Percentiles rank a stretch among this genome's conserved stretches.
phyloP scores from a whole-genome alignment of 495 filamentous ascomycete species.

The Cercophora sp. region DNA sequence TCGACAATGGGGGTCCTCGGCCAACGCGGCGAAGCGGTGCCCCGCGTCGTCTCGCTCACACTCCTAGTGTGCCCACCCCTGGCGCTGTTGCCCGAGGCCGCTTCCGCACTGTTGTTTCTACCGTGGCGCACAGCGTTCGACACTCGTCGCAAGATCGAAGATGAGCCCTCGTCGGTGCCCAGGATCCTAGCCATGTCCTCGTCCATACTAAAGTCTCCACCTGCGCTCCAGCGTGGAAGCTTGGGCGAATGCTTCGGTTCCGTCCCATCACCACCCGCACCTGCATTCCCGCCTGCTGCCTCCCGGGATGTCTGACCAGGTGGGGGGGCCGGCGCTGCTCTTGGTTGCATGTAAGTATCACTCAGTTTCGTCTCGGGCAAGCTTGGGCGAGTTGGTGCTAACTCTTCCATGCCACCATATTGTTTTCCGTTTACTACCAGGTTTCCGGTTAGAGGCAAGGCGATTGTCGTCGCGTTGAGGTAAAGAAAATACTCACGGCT shows the following conservation, averaged over 20 bases:
- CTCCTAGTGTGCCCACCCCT: slow-evolving; percentile 47
- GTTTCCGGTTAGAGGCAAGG: slow-evolving; percentile 4
- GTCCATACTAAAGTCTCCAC: slow-evolving; percentile 81
- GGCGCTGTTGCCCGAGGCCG: slow-evolving; percentile 39
- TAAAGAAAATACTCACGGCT: slow-evolving; percentile 28
- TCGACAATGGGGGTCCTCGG: slow-evolving; percentile 72
- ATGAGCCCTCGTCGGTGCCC: slow-evolving; percentile 61
- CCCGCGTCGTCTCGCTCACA: slow-evolving; percentile 55
- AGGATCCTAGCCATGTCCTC: slow-evolving; percentile 85
- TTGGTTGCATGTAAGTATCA: slow-evolving; percentile 60
- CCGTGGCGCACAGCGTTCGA: slow-evolving; percentile 92
- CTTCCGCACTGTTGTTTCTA: slow-evolving; percentile 70
- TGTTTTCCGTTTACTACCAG: slow-evolving; percentile 39
- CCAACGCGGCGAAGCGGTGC: slow-evolving; percentile 56
- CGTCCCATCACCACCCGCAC: slow-evolving; percentile 22
- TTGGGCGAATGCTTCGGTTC: slow-evolving; percentile 66
- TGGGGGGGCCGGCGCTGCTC: slow-evolving; percentile 60
- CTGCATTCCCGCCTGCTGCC: slow-evolving; percentile 44
- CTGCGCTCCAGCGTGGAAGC: slow-evolving; percentile 66
- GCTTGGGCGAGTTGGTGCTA: slow-evolving; percentile 21
- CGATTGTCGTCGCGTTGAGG: not conserved
- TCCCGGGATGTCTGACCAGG: slow-evolving; percentile 48
- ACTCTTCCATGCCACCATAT: slow-evolving; percentile 13
- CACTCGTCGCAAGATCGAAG: slow-evolving; percentile 77
- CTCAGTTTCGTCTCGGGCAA: slow-evolving; percentile 42